These are phyloP conservation scores for Elsinoe ampelina DNA, from an alignment of 2,329 filamentous ascomycete genomes.

Conservation along the genomic window DNA sequence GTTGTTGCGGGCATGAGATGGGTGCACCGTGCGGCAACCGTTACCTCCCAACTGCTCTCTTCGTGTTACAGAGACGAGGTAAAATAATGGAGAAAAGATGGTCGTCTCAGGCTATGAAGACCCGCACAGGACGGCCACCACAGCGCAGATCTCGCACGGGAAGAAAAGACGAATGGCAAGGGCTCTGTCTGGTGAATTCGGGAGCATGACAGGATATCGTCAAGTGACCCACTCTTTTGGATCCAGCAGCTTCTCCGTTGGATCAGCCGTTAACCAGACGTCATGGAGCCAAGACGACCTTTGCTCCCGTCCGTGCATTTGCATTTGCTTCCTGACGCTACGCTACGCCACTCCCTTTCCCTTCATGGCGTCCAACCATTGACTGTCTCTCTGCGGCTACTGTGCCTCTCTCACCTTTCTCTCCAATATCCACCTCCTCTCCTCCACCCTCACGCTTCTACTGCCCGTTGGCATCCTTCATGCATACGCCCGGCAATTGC, in stretches of 20 bases:
- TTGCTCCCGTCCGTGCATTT: neutral
- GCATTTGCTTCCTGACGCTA: too few species aligned
- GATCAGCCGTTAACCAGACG: neutral
- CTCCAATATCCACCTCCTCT: neutral
- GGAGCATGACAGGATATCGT: neutral
- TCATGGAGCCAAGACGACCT: neutral
- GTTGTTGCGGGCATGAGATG: neutral
- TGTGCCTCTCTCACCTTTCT: neutral
- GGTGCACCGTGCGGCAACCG: neutral
- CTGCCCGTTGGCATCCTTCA: constrained; percentile 1
- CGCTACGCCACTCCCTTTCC: neutral
- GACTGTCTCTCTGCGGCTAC: neutral
- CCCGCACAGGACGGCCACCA: neutral
- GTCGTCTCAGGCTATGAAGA: neutral
- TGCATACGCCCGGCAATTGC: constrained; percentile 2
- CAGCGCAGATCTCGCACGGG: neutral
- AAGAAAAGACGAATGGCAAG: constrained; percentile 3
- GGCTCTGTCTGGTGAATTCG: neutral
- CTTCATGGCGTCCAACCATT: neutral
- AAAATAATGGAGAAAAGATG: neutral
- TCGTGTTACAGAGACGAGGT: neutral
- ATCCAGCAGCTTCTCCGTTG: constrained; percentile 1
- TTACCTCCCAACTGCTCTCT: neutral
- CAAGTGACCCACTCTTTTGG: neutral
- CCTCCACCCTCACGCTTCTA: neutral